Conservation (phyloP, 768 basidiomycete species). For the Suillus sp. region DNA sequence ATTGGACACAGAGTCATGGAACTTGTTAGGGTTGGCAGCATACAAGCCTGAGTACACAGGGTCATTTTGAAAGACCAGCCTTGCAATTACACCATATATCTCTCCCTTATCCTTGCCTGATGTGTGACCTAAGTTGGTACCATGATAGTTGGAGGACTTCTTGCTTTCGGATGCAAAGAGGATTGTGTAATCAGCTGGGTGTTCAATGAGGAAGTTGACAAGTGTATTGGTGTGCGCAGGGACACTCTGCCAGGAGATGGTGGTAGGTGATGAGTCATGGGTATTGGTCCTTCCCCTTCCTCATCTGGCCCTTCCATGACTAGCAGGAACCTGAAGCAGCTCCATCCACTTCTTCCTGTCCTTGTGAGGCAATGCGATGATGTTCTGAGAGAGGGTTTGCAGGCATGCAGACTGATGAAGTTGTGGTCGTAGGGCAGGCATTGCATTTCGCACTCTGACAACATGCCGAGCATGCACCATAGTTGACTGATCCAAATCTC, state of each 20-base stretch:
- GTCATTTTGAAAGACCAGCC: neutral
- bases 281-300: neutral
- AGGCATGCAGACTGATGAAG: neutral
- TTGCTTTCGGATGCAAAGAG: neutral
- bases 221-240: neutral
- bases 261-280: neutral
- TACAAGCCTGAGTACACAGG: neutral
- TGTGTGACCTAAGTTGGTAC: neutral
- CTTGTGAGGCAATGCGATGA: neutral
- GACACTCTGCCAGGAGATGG: neutral
- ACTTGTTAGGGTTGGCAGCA: neutral
- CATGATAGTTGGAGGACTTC: neutral
- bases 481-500: neutral
- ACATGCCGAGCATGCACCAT: neutral
- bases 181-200: neutral
- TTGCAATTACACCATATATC: neutral
- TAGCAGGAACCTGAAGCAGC: neutral
- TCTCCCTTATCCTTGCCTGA: neutral
- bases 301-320: neutral
- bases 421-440: slow-evolving; percentile 1
- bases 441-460: neutral
- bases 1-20: neutral
- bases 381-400: neutral
- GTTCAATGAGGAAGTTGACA: neutral
- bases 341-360: neutral